Percentiles rank a stretch among this genome's conserved stretches.
Conservation (phyloP, 2,329 filamentous ascomycete species). For the Aspergillus awamori region DNA sequence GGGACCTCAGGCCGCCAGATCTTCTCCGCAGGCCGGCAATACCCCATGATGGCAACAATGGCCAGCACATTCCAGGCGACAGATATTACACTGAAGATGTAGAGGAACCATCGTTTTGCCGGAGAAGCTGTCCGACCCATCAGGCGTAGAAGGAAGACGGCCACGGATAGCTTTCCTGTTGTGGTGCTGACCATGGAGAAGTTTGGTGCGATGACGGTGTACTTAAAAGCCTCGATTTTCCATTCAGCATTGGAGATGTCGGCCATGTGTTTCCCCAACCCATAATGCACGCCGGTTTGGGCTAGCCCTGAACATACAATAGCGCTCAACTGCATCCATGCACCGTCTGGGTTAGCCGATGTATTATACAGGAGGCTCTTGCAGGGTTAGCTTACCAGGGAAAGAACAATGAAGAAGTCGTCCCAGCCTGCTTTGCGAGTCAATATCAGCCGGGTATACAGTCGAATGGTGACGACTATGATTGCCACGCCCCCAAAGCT, state of each 20-base stretch:
- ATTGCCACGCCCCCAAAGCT: conserved; percentile 8
- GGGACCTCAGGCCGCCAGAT: conserved; percentile 18
- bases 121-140: conserved; percentile 13
- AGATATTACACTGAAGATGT: conserved; percentile 18
- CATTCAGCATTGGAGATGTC: conserved; percentile 11
- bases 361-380: too few relatives aligned
- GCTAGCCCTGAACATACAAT: conserved; percentile 17
- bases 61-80: conserved; percentile 19
- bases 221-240: conserved; percentile 16
- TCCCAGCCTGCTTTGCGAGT: conserved; percentile 16
- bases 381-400: not conserved
- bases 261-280: conserved; percentile 19
- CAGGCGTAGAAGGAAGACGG: conserved; percentile 20
- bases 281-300: conserved; percentile 19
- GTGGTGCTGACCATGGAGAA: conserved; percentile 20
- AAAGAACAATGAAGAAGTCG: conserved; percentile 15
- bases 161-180: conserved; percentile 23
- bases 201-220: conserved; percentile 18
- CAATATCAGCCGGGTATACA: conserved; percentile 10
- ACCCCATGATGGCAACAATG: conserved; percentile 16
- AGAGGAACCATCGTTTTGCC: conserved; percentile 17
- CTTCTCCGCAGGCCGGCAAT: conserved; percentile 16
- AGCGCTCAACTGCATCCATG: conserved; percentile 9
- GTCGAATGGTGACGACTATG: conserved; percentile 5
- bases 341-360: not conserved